These are phyloP conservation scores for Sclerotinia trifoliorum DNA, from an alignment of 2,329 filamentous ascomycete genomes.

Conservation along the genomic window DNA sequence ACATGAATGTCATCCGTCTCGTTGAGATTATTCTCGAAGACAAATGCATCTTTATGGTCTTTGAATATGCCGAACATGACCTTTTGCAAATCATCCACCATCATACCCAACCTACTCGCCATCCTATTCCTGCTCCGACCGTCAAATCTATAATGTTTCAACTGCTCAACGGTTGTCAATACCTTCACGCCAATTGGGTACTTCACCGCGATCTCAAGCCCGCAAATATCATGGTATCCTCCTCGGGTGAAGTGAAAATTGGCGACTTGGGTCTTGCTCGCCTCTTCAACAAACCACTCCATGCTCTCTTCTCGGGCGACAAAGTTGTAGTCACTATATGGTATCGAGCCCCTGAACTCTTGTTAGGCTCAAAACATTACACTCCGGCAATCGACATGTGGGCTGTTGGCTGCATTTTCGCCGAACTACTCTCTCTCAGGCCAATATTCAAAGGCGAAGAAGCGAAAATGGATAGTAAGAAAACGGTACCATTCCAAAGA, in stretches of 20 bases:
- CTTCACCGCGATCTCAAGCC: constrained; percentile 96
- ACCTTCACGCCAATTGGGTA: constrained; percentile 95
- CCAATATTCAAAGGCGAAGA: constrained; percentile 99
- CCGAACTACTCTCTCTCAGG: constrained; percentile 82
- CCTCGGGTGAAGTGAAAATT: constrained; percentile 84
- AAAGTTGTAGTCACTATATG: constrained; percentile 99
- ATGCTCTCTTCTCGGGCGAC: constrained; percentile 87
- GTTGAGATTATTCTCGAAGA: constrained; percentile 96
- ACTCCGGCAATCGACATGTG: constrained; percentile 96
- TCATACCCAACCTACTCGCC: constrained; percentile 81
- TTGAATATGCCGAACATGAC: constrained; percentile 98
- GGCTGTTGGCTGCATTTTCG: constrained; percentile 97
- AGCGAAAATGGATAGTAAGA: constrained; percentile 98
- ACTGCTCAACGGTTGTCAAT: constrained; percentile 89
- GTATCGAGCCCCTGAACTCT: constrained; percentile 93
- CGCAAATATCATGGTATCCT: constrained; percentile 98
- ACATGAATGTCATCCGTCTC: constrained; percentile 85
- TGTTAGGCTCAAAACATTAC: constrained; percentile 92
- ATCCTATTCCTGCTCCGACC: constrained; percentile 82
- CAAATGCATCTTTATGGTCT: constrained; percentile 99
- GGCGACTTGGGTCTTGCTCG: constrained; percentile 90
- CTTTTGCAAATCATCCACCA: constrained; percentile 97
- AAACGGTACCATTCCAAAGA: constrained; percentile 93
- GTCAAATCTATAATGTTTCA: constrained; percentile 96
- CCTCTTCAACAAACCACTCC: constrained; percentile 89